Evolutionary conservation across 2,329 filamentous ascomycete genomes (phyloP).

Genomic region (Raffaelea arxii): DNA sequence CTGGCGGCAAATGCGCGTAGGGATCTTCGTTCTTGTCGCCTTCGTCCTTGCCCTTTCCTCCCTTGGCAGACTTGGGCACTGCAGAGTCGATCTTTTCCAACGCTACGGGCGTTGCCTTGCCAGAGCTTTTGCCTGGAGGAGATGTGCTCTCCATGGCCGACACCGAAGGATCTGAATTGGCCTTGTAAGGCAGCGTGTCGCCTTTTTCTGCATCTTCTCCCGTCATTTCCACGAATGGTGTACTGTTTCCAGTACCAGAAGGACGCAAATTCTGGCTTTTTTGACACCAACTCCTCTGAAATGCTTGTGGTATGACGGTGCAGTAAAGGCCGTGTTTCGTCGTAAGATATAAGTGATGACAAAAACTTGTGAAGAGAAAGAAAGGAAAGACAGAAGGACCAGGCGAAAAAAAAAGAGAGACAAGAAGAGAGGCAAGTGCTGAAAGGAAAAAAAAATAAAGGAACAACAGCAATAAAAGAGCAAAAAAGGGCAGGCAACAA

Average conservation of each 20-base stretch:
- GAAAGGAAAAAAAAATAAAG: not conserved
- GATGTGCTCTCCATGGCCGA: no score
- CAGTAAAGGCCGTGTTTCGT: no score
- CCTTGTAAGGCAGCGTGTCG: no score
- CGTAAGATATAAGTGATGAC: no score
- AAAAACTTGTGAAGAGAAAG: no score
- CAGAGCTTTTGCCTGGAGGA: constrained; percentile 1
- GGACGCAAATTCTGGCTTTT: no score
- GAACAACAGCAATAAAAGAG: not conserved
- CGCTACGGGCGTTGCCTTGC: constrained; percentile 3
- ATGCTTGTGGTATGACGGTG: no score
- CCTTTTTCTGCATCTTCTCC: no score
- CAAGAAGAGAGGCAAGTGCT: not conserved
- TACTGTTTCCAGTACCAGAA: no score
- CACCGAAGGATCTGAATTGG: no score
- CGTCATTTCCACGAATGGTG: no score
- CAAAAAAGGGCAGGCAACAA: not conserved
- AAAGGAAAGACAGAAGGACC: not conserved
- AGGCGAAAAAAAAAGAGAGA: not conserved
- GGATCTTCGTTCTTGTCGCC: constrained; percentile 32
- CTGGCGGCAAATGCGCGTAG: constrained; percentile 51
- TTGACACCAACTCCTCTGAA: no score
- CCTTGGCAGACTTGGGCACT: constrained; percentile 5
- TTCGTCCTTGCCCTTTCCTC: constrained; percentile 14
- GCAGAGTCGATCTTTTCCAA: constrained; percentile 34